These are phyloP conservation scores for Xerocomellus amylosporus DNA, from an alignment of 768 basidiomycete species.

Conservation along the genomic window DNA sequence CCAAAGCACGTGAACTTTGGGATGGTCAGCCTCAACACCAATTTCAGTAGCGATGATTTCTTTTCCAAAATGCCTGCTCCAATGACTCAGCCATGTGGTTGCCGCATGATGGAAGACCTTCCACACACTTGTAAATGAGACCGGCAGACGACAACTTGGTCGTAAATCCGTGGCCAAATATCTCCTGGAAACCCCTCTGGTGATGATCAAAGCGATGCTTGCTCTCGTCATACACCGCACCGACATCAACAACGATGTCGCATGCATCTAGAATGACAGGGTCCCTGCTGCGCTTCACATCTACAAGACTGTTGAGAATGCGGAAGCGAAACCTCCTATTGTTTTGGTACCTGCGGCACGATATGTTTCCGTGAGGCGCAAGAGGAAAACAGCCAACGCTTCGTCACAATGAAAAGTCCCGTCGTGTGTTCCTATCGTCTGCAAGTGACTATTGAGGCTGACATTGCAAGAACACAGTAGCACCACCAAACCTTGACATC, in stretches of 20 bases:
- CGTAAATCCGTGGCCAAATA: conserved; percentile 82
- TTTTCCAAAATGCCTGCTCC: conserved; percentile 77
- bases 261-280: conserved; percentile 69
- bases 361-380: conserved; percentile 75
- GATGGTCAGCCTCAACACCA: conserved; percentile 49
- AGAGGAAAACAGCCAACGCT: conserved; percentile 87
- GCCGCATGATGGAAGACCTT: neutral
- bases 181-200: conserved; percentile 87
- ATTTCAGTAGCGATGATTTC: conserved; percentile 72
- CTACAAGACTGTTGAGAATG: conserved; percentile 31
- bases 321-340: neutral
- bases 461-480: neutral
- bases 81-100: conserved; percentile 1
- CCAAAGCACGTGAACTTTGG: conserved; percentile 74
- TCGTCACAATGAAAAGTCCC: conserved; percentile 98
- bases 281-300: conserved; percentile 71
- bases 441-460: neutral
- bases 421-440: conserved; percentile 92
- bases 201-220: conserved; percentile 91
- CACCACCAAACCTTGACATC: conserved; percentile 35
- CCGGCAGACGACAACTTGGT: conserved; percentile 94
- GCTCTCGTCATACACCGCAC: conserved; percentile 82
- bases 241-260: conserved; percentile 96
- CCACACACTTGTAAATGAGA: conserved; percentile 86
- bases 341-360: conserved; percentile 60